These are phyloP conservation scores for Sequoia sempervirens DNA, from an alignment of 75 land plant species.

Conservation along the genomic window DNA sequence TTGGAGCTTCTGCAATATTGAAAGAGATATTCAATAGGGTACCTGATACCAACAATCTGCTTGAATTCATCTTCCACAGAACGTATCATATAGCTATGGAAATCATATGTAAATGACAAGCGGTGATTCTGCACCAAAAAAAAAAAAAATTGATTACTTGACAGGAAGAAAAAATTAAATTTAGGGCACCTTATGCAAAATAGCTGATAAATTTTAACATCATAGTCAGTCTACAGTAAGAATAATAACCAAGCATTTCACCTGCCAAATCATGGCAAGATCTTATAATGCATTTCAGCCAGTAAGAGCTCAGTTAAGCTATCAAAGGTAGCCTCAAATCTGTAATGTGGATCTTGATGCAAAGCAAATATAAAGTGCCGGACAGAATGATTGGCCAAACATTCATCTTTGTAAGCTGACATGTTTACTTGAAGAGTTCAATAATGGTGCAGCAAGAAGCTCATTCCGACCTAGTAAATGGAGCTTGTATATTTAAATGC, in stretches of 20 bases:
- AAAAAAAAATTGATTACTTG: background rate
- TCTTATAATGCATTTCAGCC: background rate
- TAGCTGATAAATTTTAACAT: background rate
- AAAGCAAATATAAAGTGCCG: background rate
- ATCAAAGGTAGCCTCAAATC: background rate
- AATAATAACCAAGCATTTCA: background rate
- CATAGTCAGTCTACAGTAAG: background rate
- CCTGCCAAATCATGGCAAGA: background rate
- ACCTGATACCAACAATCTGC: constrained; percentile 84
- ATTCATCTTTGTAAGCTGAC: background rate
- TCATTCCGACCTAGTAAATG: background rate
- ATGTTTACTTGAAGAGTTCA: background rate
- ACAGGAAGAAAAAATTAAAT: background rate
- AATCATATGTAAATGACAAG: constrained; percentile 62
- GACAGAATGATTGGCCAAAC: background rate
- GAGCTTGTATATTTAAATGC: background rate
- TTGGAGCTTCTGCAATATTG: background rate
- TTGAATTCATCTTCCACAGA: constrained; percentile 93
- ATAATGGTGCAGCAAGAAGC: background rate
- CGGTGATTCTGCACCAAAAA: constrained; percentile 70
- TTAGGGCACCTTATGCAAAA: background rate
- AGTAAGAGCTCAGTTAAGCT: background rate
- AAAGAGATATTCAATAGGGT: constrained; percentile 6
- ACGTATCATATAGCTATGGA: constrained; percentile 93
- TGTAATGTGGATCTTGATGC: background rate